These are phyloP conservation scores for Talaromyces liani DNA, from an alignment of 495 filamentous ascomycete species.

Conservation along the genomic window DNA sequence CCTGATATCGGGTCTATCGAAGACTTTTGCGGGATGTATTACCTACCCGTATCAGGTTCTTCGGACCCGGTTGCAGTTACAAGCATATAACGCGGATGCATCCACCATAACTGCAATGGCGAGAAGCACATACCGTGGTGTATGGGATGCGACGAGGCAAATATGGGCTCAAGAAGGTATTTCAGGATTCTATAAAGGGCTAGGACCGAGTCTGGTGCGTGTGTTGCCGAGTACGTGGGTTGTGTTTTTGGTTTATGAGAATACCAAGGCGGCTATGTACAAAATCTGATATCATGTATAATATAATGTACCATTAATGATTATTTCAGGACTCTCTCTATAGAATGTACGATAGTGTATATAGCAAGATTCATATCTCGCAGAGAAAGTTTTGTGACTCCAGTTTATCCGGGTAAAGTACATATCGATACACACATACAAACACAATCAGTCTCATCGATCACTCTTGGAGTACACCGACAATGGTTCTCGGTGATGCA, in stretches of 20 bases:
- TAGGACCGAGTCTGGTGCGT: slow-evolving; percentile 78
- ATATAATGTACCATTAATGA: not conserved
- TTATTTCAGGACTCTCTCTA: not conserved
- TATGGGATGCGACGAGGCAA: slow-evolving; percentile 60
- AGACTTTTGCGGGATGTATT: slow-evolving; percentile 75
- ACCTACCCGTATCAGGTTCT: slow-evolving; percentile 96
- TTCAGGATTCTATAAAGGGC: slow-evolving; percentile 84
- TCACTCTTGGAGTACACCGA: slow-evolving; percentile 1
- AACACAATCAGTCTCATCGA: not conserved
- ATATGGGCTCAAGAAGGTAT: slow-evolving; percentile 74
- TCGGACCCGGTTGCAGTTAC: slow-evolving; percentile 77
- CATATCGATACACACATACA: not conserved
- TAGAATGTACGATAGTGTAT: not conserved
- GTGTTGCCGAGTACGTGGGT: slow-evolving; percentile 94
- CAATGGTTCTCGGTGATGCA: not conserved
- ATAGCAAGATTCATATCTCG: not conserved
- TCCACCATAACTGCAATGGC: not conserved
- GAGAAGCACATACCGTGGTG: slow-evolving; percentile 50
- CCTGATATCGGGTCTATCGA: slow-evolving; percentile 68
- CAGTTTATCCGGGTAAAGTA: not conserved
- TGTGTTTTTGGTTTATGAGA: slow-evolving; percentile 98
- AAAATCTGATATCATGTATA: slow-evolving; percentile 10
- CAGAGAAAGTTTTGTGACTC: not conserved
- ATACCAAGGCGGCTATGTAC: slow-evolving; percentile 54
- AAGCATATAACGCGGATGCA: slow-evolving; percentile 49